A percentile compares a stretch with the other conserved stretches of the same genome.
Conservation (phyloP, 1,139 yeast species). For the Debaryomyces coudertii region DNA sequence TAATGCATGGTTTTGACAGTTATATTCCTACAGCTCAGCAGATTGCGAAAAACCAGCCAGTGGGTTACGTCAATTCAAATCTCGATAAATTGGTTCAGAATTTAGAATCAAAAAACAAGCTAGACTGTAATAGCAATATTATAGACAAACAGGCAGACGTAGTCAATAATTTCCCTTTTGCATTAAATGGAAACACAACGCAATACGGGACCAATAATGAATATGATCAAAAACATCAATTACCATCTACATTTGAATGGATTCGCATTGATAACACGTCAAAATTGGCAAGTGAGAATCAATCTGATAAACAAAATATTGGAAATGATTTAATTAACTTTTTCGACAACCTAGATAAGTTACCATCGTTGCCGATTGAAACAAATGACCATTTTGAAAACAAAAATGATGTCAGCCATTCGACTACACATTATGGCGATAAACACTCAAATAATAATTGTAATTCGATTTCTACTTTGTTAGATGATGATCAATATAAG, state of each 20-base stretch:
- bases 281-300: neutral
- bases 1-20: slow-evolving; percentile 27
- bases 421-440: neutral
- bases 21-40: slow-evolving; percentile 28
- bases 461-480: neutral
- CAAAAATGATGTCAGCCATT: slow-evolving; percentile 13
- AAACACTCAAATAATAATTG: neutral
- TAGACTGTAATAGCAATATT: slow-evolving; percentile 12
- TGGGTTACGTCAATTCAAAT: slow-evolving; percentile 42
- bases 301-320: neutral
- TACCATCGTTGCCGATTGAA: slow-evolving; percentile 34
- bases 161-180: neutral
- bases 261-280: slow-evolving; percentile 15
- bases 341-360: slow-evolving; percentile 44
- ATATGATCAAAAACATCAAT: neutral
- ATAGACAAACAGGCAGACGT: neutral
- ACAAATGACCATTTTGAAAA: slow-evolving; percentile 20
- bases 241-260: slow-evolving; percentile 36
- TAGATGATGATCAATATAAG: neutral
- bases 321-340: slow-evolving; percentile 41
- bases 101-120: slow-evolving; percentile 14
- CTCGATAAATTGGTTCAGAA: slow-evolving; percentile 42
- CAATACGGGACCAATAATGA: neutral
- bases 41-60: slow-evolving; percentile 32
- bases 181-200: neutral